A percentile compares a stretch with the other conserved stretches of the same genome.
Evolutionary conservation across 495 filamentous ascomycete species (phyloP).

Genomic region (Patellaria atrata): DNA sequence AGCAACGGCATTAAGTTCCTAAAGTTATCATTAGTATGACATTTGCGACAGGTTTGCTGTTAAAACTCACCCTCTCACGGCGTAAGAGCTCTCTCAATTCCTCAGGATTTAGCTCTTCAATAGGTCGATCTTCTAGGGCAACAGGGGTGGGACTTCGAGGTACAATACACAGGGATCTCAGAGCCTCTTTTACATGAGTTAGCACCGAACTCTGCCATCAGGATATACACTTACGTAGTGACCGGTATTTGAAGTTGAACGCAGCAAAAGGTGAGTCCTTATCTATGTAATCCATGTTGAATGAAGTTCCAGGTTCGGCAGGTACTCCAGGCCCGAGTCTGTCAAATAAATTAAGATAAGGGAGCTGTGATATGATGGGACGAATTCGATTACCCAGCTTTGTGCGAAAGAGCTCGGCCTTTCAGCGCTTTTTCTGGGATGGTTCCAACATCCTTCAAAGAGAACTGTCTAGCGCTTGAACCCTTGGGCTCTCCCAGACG

Average conservation of each 20-base stretch:
- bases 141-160: slow-evolving; percentile 9
- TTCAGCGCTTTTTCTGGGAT: slow-evolving; percentile 13
- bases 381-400: slow-evolving; percentile 4
- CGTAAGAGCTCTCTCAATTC: slow-evolving; percentile 9
- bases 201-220: background rate
- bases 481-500: background rate
- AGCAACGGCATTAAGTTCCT: slow-evolving; percentile 1
- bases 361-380: background rate
- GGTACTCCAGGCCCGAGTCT: background rate
- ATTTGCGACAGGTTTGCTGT: background rate
- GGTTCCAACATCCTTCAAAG: background rate
- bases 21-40: background rate
- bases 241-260: slow-evolving; percentile 13
- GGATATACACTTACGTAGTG: slow-evolving; percentile 4
- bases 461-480: background rate
- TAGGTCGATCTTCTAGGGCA: slow-evolving; percentile 5
- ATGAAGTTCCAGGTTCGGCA: background rate
- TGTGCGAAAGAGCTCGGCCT: slow-evolving; percentile 9
- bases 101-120: slow-evolving; percentile 9
- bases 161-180: slow-evolving; percentile 9
- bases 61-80: slow-evolving; percentile 5
- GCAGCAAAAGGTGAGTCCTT: slow-evolving; percentile 9
- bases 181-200: slow-evolving; percentile 2
- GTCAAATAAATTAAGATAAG: background rate
- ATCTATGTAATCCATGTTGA: background rate